Evolutionary conservation across 2,329 filamentous ascomycete genomes (phyloP).

Genomic region (Diaporthe ilicicola): DNA sequence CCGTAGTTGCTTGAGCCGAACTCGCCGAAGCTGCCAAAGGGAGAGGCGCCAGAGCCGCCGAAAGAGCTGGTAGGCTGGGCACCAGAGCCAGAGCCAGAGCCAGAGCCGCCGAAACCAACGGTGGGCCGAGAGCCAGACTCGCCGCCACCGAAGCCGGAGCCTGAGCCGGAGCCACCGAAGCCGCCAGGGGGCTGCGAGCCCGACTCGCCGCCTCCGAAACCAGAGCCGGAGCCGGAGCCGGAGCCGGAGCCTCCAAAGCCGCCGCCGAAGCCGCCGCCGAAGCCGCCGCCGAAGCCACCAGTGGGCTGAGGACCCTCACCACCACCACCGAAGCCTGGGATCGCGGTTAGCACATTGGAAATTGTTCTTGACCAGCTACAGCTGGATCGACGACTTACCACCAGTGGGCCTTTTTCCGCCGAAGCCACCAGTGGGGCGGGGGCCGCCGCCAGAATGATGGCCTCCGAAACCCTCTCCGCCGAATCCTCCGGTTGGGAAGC

Average conservation of each 20-base stretch:
- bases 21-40: background rate
- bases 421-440: conserved; percentile 22
- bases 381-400: background rate
- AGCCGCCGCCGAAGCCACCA: background rate
- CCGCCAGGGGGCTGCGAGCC: background rate
- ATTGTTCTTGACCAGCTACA: background rate
- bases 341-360: background rate
- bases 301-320: conserved; percentile 15
- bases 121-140: conserved; percentile 7
- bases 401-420: background rate
- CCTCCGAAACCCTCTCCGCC: conserved; percentile 11
- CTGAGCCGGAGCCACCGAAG: background rate
- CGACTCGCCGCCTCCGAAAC: background rate
- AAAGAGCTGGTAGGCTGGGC: conserved; percentile 23
- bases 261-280: background rate
- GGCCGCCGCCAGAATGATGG: conserved; percentile 15
- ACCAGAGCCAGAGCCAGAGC: background rate
- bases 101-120: conserved; percentile 8
- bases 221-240: background rate
- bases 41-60: conserved; percentile 8
- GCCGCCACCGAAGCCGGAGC: background rate
- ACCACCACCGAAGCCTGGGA: background rate
- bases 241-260: background rate
- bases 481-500: conserved; percentile 13
- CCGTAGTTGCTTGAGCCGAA: background rate